Evolutionary conservation across 495 filamentous ascomycete genomes (phyloP).

Genomic region (Parathielavia appendiculata): DNA sequence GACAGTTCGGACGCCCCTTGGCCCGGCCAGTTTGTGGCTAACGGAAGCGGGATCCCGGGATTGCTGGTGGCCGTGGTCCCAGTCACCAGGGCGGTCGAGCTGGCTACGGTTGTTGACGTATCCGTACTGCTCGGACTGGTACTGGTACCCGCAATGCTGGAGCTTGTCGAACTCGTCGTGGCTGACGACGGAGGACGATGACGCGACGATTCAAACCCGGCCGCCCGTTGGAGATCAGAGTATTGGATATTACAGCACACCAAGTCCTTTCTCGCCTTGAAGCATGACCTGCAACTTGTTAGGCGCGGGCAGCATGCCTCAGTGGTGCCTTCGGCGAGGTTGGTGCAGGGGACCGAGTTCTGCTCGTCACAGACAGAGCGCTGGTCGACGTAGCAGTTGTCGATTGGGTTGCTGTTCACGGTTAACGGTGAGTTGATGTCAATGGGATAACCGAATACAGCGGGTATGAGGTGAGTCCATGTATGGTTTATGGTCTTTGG

Average conservation of each 20-base stretch:
- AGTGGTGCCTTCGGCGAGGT: constrained; percentile 12
- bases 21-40: neutral
- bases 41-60: neutral
- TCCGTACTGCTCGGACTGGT: neutral
- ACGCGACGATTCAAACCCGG: neutral
- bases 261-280: neutral
- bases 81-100: neutral
- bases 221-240: neutral
- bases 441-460: too few relatives aligned
- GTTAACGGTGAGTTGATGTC: neutral
- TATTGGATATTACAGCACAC: constrained; percentile 9
- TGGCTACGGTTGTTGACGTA: neutral
- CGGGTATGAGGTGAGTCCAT: too few relatives aligned
- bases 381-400: constrained; percentile 15
- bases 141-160: neutral
- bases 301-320: constrained; percentile 20
- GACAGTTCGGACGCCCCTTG: neutral
- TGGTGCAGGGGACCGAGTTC: constrained; percentile 11
- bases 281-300: constrained; percentile 5
- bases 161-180: neutral
- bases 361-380: constrained; percentile 9
- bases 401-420: constrained; percentile 3
- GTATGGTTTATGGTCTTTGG: too few relatives aligned
- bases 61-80: neutral
- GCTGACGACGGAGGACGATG: neutral